These are phyloP conservation scores for Hyaloscypha variabilis DNA, from an alignment of 495 filamentous ascomycete genomes.

Conservation along the genomic window DNA sequence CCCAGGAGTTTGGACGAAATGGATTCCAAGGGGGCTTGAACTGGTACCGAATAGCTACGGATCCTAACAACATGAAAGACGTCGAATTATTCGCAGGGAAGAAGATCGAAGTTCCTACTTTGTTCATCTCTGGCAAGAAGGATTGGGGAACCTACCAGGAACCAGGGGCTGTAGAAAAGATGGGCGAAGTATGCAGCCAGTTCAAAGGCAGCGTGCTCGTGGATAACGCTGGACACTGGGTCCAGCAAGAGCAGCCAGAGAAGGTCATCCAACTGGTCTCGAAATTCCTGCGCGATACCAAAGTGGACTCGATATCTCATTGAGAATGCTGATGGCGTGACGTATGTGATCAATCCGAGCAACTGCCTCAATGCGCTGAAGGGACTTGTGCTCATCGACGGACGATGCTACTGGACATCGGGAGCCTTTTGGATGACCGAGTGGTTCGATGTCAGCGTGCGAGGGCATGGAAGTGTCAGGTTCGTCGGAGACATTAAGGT, in stretches of 20 bases:
- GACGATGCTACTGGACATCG: not conserved
- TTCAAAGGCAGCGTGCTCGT: constrained; percentile 54
- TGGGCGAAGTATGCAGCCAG: constrained; percentile 52
- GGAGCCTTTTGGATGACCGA: not conserved
- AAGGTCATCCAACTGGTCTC: constrained; percentile 53
- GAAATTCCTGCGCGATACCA: constrained; percentile 40
- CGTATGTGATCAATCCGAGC: not conserved
- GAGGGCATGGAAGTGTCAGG: not conserved
- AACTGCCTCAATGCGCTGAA: not conserved
- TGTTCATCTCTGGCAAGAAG: constrained; percentile 59
- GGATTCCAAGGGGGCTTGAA: constrained; percentile 72
- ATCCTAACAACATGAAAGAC: constrained; percentile 50
- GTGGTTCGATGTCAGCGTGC: not conserved
- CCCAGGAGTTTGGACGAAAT: constrained; percentile 61
- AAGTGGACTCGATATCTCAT: constrained; percentile 7
- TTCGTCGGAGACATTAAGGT: constrained; percentile 4
- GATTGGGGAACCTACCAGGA: constrained; percentile 74
- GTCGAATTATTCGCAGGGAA: constrained; percentile 61
- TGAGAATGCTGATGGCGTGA: not conserved
- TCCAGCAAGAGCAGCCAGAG: constrained; percentile 66
- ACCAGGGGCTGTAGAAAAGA: constrained; percentile 62
- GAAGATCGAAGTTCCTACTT: constrained; percentile 63
- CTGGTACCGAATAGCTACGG: constrained; percentile 66
- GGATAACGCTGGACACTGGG: constrained; percentile 67
- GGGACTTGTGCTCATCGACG: not conserved